A percentile compares a stretch with the other conserved stretches of the same genome.
Conservation (phyloP, 768 basidiomycete species). For the Suillus sp. region DNA sequence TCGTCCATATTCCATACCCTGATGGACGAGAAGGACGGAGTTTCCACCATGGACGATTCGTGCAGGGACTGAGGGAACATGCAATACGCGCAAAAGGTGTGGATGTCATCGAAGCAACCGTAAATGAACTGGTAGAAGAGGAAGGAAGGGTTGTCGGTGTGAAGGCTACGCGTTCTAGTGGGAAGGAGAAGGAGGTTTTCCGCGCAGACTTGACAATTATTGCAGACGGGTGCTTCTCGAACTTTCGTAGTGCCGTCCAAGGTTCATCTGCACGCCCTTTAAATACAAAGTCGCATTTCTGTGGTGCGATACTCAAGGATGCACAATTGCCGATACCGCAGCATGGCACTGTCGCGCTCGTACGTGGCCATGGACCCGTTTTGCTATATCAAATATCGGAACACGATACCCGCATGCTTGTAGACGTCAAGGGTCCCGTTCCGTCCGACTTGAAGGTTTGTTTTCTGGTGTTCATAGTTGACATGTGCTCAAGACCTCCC, state of each 20-base stretch:
- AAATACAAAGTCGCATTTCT: constrained; percentile 72
- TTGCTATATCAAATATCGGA: constrained; percentile 90
- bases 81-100: constrained; percentile 64
- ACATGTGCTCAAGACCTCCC: constrained; percentile 14
- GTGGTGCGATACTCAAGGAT: constrained; percentile 84
- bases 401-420: constrained; percentile 89
- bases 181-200: constrained; percentile 52
- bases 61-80: constrained; percentile 73
- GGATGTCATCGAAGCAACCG: constrained; percentile 84
- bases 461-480: neutral
- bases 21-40: constrained; percentile 68
- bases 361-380: constrained; percentile 83
- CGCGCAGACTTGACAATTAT: constrained; percentile 81
- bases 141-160: constrained; percentile 66
- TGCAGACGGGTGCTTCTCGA: constrained; percentile 95
- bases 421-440: constrained; percentile 84
- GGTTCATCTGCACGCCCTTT: constrained; percentile 50
- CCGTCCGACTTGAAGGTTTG: constrained; percentile 78
- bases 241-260: constrained; percentile 78
- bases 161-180: constrained; percentile 46
- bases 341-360: constrained; percentile 83
- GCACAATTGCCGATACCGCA: constrained; percentile 69
- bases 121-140: constrained; percentile 70
- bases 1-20: constrained; percentile 91
- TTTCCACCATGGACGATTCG: constrained; percentile 94